These are phyloP conservation scores for Termitomyces heimii DNA, from an alignment of 768 basidiomycete genomes.

Conservation along the genomic window DNA sequence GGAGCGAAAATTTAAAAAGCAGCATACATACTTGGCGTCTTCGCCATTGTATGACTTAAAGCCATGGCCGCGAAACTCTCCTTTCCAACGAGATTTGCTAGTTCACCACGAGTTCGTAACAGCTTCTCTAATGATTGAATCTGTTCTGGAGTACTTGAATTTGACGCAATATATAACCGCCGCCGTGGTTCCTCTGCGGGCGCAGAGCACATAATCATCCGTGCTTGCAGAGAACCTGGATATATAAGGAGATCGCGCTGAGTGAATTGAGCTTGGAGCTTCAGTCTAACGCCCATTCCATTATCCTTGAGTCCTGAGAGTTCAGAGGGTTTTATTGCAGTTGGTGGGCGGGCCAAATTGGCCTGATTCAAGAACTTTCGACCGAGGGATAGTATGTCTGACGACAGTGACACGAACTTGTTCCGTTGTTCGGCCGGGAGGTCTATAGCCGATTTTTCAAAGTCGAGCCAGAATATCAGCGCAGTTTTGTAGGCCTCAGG, in stretches of 20 bases:
- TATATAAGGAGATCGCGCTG: slow-evolving; percentile 73
- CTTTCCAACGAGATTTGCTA: slow-evolving; percentile 81
- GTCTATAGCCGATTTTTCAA: slow-evolving; percentile 95
- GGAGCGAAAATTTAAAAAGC: not conserved
- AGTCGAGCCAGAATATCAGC: slow-evolving; percentile 92
- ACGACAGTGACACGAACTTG: slow-evolving; percentile 84
- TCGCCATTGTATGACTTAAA: slow-evolving; percentile 95
- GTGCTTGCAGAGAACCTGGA: slow-evolving; percentile 84
- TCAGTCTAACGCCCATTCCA: slow-evolving; percentile 68
- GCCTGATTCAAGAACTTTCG: slow-evolving; percentile 77
- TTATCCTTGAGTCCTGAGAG: slow-evolving; percentile 69
- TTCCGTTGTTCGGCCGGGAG: slow-evolving; percentile 72
- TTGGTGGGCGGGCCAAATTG: slow-evolving; percentile 56
- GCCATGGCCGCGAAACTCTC: slow-evolving; percentile 85
- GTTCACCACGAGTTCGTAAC: slow-evolving; percentile 69
- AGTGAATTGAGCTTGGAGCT: slow-evolving; percentile 72
- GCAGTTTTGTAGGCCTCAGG: slow-evolving; percentile 84
- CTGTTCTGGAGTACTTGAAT: slow-evolving; percentile 70
- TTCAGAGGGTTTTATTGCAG: slow-evolving; percentile 62
- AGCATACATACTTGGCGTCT: slow-evolving; percentile 65
- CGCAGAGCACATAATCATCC: slow-evolving; percentile 89
- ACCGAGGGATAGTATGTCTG: slow-evolving; percentile 83
- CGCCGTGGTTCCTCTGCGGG: slow-evolving; percentile 78
- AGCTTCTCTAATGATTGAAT: slow-evolving; percentile 74
- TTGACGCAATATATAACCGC: slow-evolving; percentile 77